These are phyloP conservation scores for Aspergillus sp. DNA, from an alignment of 2,329 filamentous ascomycete genomes.

Conservation along the genomic window DNA sequence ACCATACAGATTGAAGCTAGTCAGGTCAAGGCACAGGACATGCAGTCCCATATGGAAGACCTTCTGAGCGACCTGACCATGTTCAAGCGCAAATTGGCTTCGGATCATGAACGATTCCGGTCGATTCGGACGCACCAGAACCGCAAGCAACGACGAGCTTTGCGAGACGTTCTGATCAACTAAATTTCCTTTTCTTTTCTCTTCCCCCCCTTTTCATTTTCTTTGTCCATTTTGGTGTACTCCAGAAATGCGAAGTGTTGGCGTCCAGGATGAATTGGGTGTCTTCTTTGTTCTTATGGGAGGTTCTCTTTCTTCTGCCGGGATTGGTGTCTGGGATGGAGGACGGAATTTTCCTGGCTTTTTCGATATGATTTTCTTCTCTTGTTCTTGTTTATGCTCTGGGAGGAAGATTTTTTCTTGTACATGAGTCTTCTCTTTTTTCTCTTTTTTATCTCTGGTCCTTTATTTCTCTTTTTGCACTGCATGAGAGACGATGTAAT, in stretches of 20 bases:
- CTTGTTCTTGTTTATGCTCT: constrained; percentile 1
- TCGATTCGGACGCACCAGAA: constrained; percentile 15
- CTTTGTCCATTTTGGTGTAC: constrained; percentile 1
- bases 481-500: constrained; percentile 2
- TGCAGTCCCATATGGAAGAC: constrained; percentile 78
- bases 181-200: constrained; percentile 6
- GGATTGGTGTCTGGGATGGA: constrained; percentile 1
- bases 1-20: constrained; percentile 41
- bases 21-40: constrained; percentile 47
- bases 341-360: constrained; percentile 4
- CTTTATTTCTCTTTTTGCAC: constrained; percentile 1
- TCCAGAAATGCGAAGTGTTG: not conserved
- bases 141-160: constrained; percentile 23
- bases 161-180: constrained; percentile 23
- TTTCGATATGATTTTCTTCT: not conserved
- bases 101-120: constrained; percentile 51
- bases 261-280: not conserved
- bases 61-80: constrained; percentile 70
- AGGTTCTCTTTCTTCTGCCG: not conserved
- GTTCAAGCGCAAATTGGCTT: constrained; percentile 77
- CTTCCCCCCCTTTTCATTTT: constrained; percentile 9
- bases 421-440: constrained; percentile 1
- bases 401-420: not conserved
- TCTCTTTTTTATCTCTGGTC: constrained; percentile 2
- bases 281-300: constrained; percentile 1